A percentile compares a stretch with the other conserved stretches of the same genome.
These are phyloP conservation scores for Boletus rex-veris DNA, from an alignment of 768 basidiomycete species.

Conservation along the genomic window DNA sequence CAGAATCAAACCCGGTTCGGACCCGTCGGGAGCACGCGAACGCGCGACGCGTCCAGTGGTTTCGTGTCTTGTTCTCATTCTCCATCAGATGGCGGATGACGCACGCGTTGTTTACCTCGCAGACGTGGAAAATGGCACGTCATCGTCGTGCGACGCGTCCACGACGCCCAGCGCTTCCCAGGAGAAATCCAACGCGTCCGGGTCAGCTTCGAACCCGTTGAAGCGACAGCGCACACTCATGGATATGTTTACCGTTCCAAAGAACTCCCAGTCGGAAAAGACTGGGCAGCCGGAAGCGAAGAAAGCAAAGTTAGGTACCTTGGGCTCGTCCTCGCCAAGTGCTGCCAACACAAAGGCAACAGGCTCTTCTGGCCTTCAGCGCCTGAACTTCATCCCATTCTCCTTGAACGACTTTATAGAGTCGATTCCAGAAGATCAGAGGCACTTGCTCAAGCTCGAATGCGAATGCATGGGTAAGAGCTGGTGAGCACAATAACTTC, in stretches of 20 bases:
- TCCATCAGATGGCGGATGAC: conserved; percentile 23
- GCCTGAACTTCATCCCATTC: conserved; percentile 68
- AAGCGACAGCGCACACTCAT: conserved; percentile 63
- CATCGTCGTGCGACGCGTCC: conserved; percentile 10
- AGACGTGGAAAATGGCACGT: conserved; percentile 37
- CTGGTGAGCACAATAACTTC: conserved; percentile 41
- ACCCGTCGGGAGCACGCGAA: background rate
- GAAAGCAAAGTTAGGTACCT: conserved; percentile 41
- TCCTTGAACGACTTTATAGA: conserved; percentile 51
- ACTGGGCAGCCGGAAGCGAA: conserved; percentile 38
- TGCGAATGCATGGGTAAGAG: conserved; percentile 70
- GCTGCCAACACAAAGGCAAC: conserved; percentile 6
- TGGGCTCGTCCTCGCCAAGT: conserved; percentile 20
- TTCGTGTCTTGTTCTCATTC: conserved; percentile 13
- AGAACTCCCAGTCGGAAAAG: conserved; percentile 23
- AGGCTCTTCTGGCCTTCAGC: conserved; percentile 21
- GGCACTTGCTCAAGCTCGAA: conserved; percentile 59
- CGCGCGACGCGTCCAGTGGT: conserved; percentile 10
- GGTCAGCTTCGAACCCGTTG: conserved; percentile 20
- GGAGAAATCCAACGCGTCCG: conserved; percentile 14
- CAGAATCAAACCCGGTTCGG: background rate
- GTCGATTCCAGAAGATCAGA: conserved; percentile 56
- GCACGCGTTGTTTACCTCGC: conserved; percentile 41
- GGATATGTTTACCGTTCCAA: conserved; percentile 54
- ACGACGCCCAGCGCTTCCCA: conserved; percentile 24